Conservation (phyloP, 75 land plant species). For the Sequoiadendron giganteum region DNA sequence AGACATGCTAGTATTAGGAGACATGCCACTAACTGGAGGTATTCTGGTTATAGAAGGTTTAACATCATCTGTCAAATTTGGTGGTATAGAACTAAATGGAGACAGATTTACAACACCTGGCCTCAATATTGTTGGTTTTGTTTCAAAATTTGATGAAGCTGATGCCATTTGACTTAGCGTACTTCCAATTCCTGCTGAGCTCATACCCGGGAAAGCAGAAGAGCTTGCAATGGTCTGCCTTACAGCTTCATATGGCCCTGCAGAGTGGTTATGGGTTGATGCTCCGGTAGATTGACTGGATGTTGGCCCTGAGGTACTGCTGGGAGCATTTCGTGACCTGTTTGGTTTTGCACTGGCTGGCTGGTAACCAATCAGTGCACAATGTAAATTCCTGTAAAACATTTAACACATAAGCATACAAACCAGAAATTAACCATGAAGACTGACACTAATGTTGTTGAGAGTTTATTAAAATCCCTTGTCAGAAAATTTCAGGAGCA, state of each 20-base stretch:
- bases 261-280: not conserved
- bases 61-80: conserved; percentile 1
- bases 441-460: not conserved
- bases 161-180: conserved; percentile 6
- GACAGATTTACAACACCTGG: not conserved
- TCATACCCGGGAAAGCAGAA: not conserved
- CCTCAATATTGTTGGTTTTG: not conserved
- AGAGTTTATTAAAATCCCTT: not conserved
- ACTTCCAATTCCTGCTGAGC: not conserved
- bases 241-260: not conserved
- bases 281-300: not conserved
- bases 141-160: conserved; percentile 4
- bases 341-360: not conserved
- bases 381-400: conserved; percentile 10
- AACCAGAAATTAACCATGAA: not conserved
- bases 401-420: not conserved
- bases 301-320: not conserved
- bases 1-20: not conserved
- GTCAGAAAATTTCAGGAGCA: not conserved
- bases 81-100: not conserved
- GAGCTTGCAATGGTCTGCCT: not conserved
- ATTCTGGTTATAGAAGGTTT: conserved; percentile 5
- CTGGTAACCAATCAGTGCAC: conserved; percentile 11
- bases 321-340: conserved; percentile 1
- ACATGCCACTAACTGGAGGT: not conserved